A percentile compares a stretch with the other conserved stretches of the same genome.
These are phyloP conservation scores for Cokeromyces recurvatus DNA, from an alignment of 371 early-diverging fungal genomes.

Conservation along the genomic window DNA sequence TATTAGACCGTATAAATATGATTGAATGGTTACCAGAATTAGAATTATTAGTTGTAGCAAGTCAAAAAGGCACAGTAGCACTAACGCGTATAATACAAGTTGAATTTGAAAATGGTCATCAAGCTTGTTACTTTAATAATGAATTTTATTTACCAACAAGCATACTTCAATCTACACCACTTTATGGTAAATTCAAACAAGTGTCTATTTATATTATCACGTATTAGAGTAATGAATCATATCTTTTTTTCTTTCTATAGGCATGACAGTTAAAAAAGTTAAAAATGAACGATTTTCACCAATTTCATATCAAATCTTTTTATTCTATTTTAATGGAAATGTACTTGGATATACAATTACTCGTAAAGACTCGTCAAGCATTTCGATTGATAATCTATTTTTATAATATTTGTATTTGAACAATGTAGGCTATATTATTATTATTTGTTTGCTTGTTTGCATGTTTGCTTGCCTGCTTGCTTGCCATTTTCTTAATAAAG, in stretches of 20 bases:
- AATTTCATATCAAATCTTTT: slow-evolving; percentile 22
- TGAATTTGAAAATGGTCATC: slow-evolving; percentile 23
- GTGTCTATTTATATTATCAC: background rate
- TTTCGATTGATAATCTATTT: too few relatives aligned
- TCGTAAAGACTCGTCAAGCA: too few relatives aligned
- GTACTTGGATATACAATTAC: slow-evolving; percentile 31
- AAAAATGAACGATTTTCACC: slow-evolving; percentile 15
- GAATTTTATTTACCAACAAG: slow-evolving; percentile 32
- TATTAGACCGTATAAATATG: slow-evolving; percentile 37
- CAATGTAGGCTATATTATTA: too few relatives aligned
- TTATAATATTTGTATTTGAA: too few relatives aligned
- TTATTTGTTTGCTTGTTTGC: too few relatives aligned
- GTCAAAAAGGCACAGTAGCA: slow-evolving; percentile 45
- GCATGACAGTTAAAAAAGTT: slow-evolving; percentile 27
- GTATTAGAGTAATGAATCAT: background rate
- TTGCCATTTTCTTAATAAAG: too few relatives aligned
- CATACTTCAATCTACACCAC: slow-evolving; percentile 26
- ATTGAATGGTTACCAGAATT: slow-evolving; percentile 44
- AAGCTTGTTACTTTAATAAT: slow-evolving; percentile 33
- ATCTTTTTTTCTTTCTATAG: slow-evolving; percentile 7
- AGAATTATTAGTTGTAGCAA: slow-evolving; percentile 33
- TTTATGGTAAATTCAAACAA: slow-evolving; percentile 29
- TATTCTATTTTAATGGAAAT: slow-evolving; percentile 36
- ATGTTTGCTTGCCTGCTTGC: too few relatives aligned
- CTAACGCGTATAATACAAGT: slow-evolving; percentile 34